These are phyloP conservation scores for Trametes punicea DNA, from an alignment of 768 basidiomycete genomes.

Conservation along the genomic window DNA sequence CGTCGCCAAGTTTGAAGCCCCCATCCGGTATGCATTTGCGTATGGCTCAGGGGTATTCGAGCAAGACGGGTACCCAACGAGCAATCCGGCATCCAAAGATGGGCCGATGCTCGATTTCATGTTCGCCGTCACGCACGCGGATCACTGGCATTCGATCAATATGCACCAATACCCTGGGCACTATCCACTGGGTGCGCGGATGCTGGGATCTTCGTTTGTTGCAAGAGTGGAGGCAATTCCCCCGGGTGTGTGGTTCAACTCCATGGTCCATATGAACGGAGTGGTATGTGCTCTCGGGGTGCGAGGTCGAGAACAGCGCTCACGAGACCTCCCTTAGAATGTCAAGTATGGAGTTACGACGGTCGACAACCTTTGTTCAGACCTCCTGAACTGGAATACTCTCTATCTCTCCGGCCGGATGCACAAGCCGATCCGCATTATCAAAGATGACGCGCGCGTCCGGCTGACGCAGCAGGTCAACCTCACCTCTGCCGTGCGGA, in stretches of 20 bases:
- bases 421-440: constrained; percentile 95
- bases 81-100: constrained; percentile 29
- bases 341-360: constrained; percentile 98
- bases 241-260: constrained; percentile 96
- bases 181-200: constrained; percentile 86
- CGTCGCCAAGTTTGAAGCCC: constrained; percentile 78
- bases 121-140: constrained; percentile 91
- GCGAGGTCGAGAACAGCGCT: not conserved
- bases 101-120: constrained; percentile 93
- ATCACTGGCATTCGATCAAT: constrained; percentile 94
- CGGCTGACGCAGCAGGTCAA: constrained; percentile 93
- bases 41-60: constrained; percentile 96
- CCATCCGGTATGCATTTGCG: constrained; percentile 95
- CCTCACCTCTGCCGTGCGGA: constrained; percentile 82
- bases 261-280: constrained; percentile 79
- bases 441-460: constrained; percentile 89
- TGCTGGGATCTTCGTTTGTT: constrained; percentile 81
- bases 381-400: constrained; percentile 89
- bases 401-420: constrained; percentile 94
- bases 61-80: constrained; percentile 71
- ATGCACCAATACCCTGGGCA: constrained; percentile 89
- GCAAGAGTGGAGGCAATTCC: constrained; percentile 66
- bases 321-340: constrained; percentile 43
- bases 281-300: constrained; percentile 54
- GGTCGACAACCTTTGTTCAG: constrained; percentile 82